These are phyloP conservation scores for Jatropha curcas DNA, from an alignment of 345 rosid species.

Conservation along the genomic window DNA sequence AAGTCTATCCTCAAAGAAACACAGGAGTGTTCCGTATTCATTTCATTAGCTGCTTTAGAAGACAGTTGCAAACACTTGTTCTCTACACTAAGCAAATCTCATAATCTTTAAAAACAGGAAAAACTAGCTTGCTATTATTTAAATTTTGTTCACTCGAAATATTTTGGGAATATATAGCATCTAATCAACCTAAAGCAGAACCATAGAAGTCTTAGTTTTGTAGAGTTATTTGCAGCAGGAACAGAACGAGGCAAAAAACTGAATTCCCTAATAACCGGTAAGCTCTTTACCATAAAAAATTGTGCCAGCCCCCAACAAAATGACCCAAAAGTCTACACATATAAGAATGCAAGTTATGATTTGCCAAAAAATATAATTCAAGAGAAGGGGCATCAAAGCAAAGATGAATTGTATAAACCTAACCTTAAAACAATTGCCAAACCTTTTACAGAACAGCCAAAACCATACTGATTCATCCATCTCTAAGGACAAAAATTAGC, in stretches of 20 bases:
- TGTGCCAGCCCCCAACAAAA: not conserved
- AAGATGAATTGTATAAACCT: too few species aligned
- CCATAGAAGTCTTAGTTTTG: not conserved
- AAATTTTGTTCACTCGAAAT: not conserved
- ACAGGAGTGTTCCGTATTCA: not conserved
- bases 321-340: not conserved
- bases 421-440: too few species aligned
- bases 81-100: not conserved
- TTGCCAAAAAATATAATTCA: too few species aligned
- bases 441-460: too few species aligned
- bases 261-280: not conserved
- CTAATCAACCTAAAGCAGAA: not conserved
- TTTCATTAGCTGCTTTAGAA: not conserved
- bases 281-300: not conserved
- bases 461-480: too few species aligned
- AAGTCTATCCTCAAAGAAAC: not conserved
- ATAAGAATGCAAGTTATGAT: too few species aligned
- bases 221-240: not conserved
- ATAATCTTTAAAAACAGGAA: not conserved
- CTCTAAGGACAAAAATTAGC: too few species aligned
- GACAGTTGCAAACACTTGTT: not conserved
- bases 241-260: not conserved
- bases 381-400: too few species aligned
- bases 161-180: not conserved
- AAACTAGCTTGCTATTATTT: not conserved